Base-by-base conservation (phyloP, 2,329 filamentous ascomycete species). In the Xylariaceae sp. region DNA sequence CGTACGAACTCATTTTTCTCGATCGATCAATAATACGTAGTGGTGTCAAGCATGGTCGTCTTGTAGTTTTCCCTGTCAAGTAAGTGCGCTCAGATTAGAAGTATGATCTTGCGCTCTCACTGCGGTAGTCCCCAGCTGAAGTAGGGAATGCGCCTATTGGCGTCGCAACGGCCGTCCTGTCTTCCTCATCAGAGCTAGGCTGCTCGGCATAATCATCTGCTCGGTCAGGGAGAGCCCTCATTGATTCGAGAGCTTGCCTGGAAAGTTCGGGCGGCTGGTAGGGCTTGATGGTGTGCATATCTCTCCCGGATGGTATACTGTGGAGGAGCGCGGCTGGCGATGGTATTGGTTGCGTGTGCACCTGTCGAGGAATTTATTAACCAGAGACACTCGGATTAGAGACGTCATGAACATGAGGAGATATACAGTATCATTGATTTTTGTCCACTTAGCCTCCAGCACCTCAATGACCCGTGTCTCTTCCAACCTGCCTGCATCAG, bases 381-480 rank as follows among this genome's bases (percentile, higher is more conserved):
- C 24, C 16, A 28, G 27, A 15, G n/a, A 9, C 33, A 15, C 5
- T 21, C 9, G 4, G 8, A 11, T 21, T 15, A 11, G 21, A 24
- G 11, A 13, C 21, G 8, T 1, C 14, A 41, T 14, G 14, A n/a
- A 7, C 9, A 18, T 16, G 16, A 3, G 14, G 19, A 16, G 19
- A 30, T 31, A 3, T 50, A 94, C 86, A 13, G 86, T 94, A 61
- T 96, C 88, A 57, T 98, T 98, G 63, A 88, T 79, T 65, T 88
- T 92, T 46, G 78, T 79, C 90, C 92, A 96, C 60, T 95, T 96
- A 26, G 71, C 74, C 52, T 94, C 78, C 23, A 98, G 67, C 79
- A 92, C 87, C 53, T 92, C 85, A 36, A 96, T 71, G 2, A 97
- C 83, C 39, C 88, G 74, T 2, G 74, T 79, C 64, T 98, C 92